Conservation (phyloP, 768 basidiomycete genomes). For the Hebeloma cylindrosporum region DNA sequence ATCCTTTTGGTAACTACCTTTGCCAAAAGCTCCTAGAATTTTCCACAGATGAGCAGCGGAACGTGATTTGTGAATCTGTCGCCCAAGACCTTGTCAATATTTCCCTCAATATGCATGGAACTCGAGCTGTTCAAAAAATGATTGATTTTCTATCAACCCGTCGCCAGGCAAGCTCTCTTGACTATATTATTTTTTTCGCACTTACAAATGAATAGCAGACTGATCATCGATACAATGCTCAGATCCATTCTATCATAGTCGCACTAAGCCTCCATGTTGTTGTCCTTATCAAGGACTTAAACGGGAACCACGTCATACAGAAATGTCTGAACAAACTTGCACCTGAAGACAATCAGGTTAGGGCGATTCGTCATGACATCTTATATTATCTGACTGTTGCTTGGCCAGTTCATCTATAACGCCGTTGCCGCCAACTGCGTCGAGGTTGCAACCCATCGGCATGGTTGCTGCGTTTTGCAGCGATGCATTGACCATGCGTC, state of each 20-base stretch:
- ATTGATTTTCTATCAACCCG: conserved; percentile 97
- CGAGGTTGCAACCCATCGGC: conserved; percentile 96
- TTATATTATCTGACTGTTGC: conserved; percentile 2
- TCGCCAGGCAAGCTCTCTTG: conserved; percentile 71
- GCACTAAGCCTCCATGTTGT: conserved; percentile 98
- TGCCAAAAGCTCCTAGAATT: conserved; percentile 98
- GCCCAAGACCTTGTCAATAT: conserved; percentile 97
- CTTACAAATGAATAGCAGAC: conserved; percentile 62
- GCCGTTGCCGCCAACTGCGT: conserved; percentile 98
- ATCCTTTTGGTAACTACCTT: conserved; percentile 98
- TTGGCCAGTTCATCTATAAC: conserved; percentile 90
- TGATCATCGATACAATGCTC: conserved; percentile 79
- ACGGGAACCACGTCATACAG: conserved; percentile 97
- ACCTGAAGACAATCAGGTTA: conserved; percentile 96
- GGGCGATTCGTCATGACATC: conserved; percentile 10
- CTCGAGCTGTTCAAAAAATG: conserved; percentile 99
- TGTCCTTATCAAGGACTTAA: conserved; percentile 97
- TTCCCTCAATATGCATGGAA: conserved; percentile 99
- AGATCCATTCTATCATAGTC: conserved; percentile 96
- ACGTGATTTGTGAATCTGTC: conserved; percentile 95
- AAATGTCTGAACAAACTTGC: conserved; percentile 98
- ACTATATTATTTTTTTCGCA: conserved; percentile 38
- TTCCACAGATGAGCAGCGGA: conserved; percentile 96
- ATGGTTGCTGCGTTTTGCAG: conserved; percentile 98
- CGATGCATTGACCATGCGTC: conserved; percentile 98